These are phyloP conservation scores for Fusarium pilosicola DNA, from an alignment of 2,329 filamentous ascomycete species.

Conservation along the genomic window DNA sequence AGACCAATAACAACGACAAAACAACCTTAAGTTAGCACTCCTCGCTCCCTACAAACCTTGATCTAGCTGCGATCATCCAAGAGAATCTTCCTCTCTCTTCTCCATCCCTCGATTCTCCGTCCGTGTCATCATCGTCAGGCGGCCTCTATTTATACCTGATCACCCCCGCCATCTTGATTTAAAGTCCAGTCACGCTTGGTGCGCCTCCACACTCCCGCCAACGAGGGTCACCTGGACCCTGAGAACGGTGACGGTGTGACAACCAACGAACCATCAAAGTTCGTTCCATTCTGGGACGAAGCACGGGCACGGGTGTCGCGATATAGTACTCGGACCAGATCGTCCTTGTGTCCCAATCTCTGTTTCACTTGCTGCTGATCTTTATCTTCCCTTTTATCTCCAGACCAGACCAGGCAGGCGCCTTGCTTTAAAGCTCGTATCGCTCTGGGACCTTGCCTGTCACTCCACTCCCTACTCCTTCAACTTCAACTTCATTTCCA, in stretches of 20 bases:
- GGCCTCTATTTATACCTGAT: background rate
- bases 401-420: background rate
- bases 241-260: constrained; percentile 37
- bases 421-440: background rate
- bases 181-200: constrained; percentile 34
- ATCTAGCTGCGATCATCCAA: background rate
- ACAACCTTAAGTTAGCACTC: constrained; percentile 7
- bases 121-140: background rate
- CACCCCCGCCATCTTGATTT: constrained; percentile 32
- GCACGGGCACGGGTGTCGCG: constrained; percentile 29
- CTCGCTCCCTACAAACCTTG: background rate
- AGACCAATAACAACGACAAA: constrained; percentile 14
- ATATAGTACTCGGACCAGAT: constrained; percentile 6
- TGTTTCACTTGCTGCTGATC: background rate
- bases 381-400: background rate
- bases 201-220: constrained; percentile 22
- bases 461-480: background rate
- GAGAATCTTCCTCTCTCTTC: background rate
- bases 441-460: background rate
- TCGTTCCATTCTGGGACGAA: constrained; percentile 12
- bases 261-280: constrained; percentile 31
- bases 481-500: background rate
- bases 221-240: constrained; percentile 39
- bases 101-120: background rate
- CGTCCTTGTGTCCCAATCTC: constrained; percentile 3